phyloP scores from a whole-genome alignment of 208 protist species.

The Phytomonas serpens region DNA sequence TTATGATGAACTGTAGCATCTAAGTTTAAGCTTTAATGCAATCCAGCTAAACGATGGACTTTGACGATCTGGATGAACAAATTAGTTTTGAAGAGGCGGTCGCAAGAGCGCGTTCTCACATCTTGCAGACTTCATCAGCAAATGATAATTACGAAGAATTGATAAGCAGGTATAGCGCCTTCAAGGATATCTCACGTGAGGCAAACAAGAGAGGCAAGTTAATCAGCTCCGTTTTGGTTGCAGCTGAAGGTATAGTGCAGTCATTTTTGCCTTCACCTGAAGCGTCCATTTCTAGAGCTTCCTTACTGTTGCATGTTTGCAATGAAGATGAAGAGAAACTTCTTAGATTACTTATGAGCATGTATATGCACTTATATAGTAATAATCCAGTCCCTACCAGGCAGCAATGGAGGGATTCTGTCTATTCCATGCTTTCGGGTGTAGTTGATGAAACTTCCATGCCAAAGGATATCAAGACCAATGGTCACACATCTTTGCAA shows the following conservation, averaged over 20 bases:
- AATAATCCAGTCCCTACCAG: slow-evolving; percentile 10
- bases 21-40: not conserved
- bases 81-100: not conserved
- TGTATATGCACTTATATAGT: slow-evolving; percentile 11
- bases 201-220: not conserved
- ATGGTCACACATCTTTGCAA: not conserved
- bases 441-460: not conserved
- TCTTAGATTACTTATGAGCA: not conserved
- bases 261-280: not conserved
- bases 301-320: not conserved
- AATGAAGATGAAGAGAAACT: not conserved
- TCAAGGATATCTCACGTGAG: not conserved
- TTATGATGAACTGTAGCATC: not conserved
- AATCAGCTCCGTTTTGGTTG: not conserved
- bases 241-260: not conserved
- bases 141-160: not conserved
- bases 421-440: not conserved
- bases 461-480: not conserved
- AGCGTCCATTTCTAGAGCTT: not conserved
- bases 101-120: not conserved
- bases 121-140: not conserved
- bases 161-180: not conserved
- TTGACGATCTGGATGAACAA: slow-evolving; percentile 1
- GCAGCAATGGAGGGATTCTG: slow-evolving; percentile 8
- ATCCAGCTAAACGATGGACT: slow-evolving; percentile 1